Evolutionary conservation across 2,329 filamentous ascomycete genomes (phyloP), one percentile per base, ranked within the genome.

Genomic region (Microdochium nivale): DNA sequence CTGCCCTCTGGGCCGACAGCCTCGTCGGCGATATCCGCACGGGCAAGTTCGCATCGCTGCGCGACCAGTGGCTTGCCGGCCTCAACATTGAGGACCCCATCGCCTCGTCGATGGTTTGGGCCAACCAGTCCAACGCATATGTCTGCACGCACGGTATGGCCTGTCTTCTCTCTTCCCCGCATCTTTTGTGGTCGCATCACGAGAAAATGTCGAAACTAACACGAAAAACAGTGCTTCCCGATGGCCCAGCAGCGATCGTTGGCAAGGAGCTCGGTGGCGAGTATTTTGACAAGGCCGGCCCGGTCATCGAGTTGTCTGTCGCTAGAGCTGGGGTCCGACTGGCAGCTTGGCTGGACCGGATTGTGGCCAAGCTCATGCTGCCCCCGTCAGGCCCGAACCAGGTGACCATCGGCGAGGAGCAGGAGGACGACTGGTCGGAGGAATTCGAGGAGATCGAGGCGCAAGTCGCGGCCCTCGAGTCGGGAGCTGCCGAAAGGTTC

Each of bases 241-340:
- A 84, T 33, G 85, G 84, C 0, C 71, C 77, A 14, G 67, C 69
- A 21, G 81, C 76, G 8, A 81, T 87, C 50, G 70, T 68, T 14
- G 78, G 75, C 19, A 71, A 81, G 65, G 83, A 87, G 61, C 70
- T 88, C 24, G 76, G 76, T 25, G 79, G 78, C 0, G 73, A 76
- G 32, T 88, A 88, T 65, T 87, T 81, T 60, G 72, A 81, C 30
- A 75, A 73, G 30, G 84, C 83, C 2, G 78, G 78, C n/a, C 80
- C 77, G 21, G 78, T 84, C 52, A 73, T 88, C 47, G 81, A 88
- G 65, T 62, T 79, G 53, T 80, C 86, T 62, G 73, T 90, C 54
- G 86, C 85, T 8, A 80, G 79, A 56, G 86, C 82, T 3, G 86
- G 86, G 11, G 86, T 81, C 64, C 76, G 86, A 48, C 73, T 89